phyloP scores from a whole-genome alignment of 2,329 filamentous ascomycete species.

The Botrytis deweyae region DNA sequence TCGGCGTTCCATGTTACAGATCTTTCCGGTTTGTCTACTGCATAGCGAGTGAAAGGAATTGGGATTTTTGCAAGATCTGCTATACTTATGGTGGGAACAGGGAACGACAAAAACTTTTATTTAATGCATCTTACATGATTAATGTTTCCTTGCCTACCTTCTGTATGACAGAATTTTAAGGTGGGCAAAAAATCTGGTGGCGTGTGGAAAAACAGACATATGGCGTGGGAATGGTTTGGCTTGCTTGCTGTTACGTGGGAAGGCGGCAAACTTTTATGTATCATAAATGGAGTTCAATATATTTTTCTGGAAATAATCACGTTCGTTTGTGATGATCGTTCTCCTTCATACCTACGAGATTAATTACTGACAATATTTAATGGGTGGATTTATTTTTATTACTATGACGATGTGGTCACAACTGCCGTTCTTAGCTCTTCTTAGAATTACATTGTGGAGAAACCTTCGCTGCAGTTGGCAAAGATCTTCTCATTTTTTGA shows the following conservation, averaged over 20 bases:
- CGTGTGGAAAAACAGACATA: conserved; percentile 35
- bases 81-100: conserved; percentile 30
- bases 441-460: neutral
- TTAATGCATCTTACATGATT: conserved; percentile 39
- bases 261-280: conserved; percentile 33
- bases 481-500: neutral
- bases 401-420: neutral
- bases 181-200: conserved; percentile 28
- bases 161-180: conserved; percentile 28
- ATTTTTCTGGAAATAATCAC: conserved; percentile 19
- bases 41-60: conserved; percentile 41
- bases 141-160: conserved; percentile 36
- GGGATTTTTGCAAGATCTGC: conserved; percentile 37
- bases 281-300: conserved; percentile 38
- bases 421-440: neutral
- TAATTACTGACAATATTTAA: neutral
- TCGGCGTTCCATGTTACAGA: conserved; percentile 38
- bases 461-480: neutral
- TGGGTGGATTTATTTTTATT: neutral
- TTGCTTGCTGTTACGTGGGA: conserved; percentile 29
- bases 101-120: conserved; percentile 32
- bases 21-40: conserved; percentile 39
- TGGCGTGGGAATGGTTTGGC: conserved; percentile 37
- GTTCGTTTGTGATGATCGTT: neutral
- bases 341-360: neutral